Evolutionary conservation across 305 asterid species (phyloP).

Genomic region (Solanum chacoense): DNA sequence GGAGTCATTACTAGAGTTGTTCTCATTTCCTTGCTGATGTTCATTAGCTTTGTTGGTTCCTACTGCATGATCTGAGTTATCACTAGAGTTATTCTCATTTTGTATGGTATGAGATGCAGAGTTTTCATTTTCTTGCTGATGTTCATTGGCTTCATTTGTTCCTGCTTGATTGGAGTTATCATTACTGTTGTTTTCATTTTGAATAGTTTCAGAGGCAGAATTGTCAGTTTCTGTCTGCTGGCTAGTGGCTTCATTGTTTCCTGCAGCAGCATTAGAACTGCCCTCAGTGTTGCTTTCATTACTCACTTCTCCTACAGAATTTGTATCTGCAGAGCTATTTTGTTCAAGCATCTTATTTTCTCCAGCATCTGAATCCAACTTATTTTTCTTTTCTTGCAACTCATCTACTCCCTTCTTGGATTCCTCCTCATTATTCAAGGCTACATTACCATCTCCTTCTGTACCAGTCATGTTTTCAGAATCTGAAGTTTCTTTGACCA

Average conservation of each 20-base stretch:
- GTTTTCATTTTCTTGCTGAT: slow-evolving; percentile 6
- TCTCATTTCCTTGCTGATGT: neutral
- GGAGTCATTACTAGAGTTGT: slow-evolving; percentile 5
- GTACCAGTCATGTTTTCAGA: slow-evolving; percentile 19
- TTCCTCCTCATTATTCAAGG: slow-evolving; percentile 16
- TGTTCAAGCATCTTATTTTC: slow-evolving; percentile 13
- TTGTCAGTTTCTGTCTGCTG: slow-evolving; percentile 8
- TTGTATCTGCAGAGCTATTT: slow-evolving; percentile 4
- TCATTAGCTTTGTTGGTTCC: neutral
- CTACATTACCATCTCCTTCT: slow-evolving; percentile 13
- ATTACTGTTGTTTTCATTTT: neutral
- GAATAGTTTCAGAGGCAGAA: slow-evolving; percentile 12
- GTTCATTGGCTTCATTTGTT: slow-evolving; percentile 10
- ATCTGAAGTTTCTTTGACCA: slow-evolving; percentile 9
- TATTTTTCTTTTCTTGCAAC: slow-evolving; percentile 6
- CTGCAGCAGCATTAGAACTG: slow-evolving; percentile 16
- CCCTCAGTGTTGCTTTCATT: slow-evolving; percentile 6
- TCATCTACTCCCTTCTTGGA: slow-evolving; percentile 10
- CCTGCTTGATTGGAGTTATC: slow-evolving; percentile 1
- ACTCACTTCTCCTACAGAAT: slow-evolving; percentile 3
- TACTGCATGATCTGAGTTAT: neutral
- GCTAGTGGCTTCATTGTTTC: slow-evolving; percentile 9
- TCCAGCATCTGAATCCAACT: slow-evolving; percentile 5
- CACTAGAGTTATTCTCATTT: slow-evolving; percentile 15
- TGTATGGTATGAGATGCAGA: slow-evolving; percentile 8